A percentile compares a stretch with the other conserved stretches of the same genome.
phyloP scores from a whole-genome alignment of 805 yeast species.

The Lipomyces spencermartinsiae region DNA sequence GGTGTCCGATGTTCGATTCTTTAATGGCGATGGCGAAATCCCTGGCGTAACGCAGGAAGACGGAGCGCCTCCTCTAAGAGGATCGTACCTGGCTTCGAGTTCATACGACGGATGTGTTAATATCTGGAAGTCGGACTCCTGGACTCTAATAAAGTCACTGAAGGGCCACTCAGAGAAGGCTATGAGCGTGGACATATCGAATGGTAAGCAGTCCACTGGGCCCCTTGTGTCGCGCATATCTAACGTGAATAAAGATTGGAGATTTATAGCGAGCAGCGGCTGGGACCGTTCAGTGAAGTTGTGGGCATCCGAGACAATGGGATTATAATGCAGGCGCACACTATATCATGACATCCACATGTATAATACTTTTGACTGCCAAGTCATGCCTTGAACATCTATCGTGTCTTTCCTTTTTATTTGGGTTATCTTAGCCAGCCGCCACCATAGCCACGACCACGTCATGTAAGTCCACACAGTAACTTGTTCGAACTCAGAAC shows the following conservation, averaged over 20 bases:
- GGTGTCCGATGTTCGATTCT: slow-evolving; percentile 69
- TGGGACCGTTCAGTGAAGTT: slow-evolving; percentile 84
- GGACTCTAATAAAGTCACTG: slow-evolving; percentile 63
- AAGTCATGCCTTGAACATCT: background rate
- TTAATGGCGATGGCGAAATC: slow-evolving; percentile 43
- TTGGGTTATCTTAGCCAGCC: background rate
- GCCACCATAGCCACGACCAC: background rate
- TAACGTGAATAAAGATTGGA: slow-evolving; percentile 44
- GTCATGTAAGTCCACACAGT: background rate
- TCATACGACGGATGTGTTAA: slow-evolving; percentile 76
- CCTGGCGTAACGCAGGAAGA: slow-evolving; percentile 39
- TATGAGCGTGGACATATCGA: slow-evolving; percentile 67
- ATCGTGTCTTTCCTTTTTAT: background rate
- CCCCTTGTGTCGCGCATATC: background rate
- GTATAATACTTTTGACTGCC: background rate
- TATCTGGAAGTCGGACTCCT: slow-evolving; percentile 70
- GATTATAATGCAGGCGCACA: slow-evolving; percentile 2
- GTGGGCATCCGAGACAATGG: slow-evolving; percentile 51
- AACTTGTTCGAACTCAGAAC: background rate
- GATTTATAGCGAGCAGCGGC: slow-evolving; percentile 65
- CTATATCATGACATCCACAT: background rate
- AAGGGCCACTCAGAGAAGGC: slow-evolving; percentile 70
- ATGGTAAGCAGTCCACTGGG: slow-evolving; percentile 4
- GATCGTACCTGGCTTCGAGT: slow-evolving; percentile 61
- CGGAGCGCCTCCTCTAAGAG: slow-evolving; percentile 47